Evolutionary conservation across 768 basidiomycete species (phyloP), one percentile per base, ranked within the genome.

Genomic region (Strobilomyces confusus): DNA sequence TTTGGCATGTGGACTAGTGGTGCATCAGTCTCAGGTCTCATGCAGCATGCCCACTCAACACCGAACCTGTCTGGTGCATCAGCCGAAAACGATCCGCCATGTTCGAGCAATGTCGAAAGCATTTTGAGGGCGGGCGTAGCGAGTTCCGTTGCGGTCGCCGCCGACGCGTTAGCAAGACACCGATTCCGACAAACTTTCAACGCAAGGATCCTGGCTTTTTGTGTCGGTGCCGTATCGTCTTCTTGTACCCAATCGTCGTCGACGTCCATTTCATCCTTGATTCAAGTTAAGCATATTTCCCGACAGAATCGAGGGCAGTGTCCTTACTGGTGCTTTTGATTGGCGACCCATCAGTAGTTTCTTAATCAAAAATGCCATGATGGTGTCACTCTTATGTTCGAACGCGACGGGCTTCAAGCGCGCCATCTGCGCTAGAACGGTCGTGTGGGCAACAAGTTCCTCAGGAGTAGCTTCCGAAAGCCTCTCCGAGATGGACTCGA

Each of bases 171-270:
- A 0, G 87, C 80, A 13, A 95, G 74, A 63, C 85, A 84, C 17
- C 93, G 84, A 67, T 93, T 85, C 23, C 90, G 79, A 65, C 85
- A 86, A 6, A 95, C 79, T 69, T 97, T 94, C 22, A 98, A 66
- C 2, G 84, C 79, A 9, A 86, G 70, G 4, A 97, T 65, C 64
- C 91, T 92, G 0, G 91, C 88, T 41, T 73, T 75, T 1, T 92
- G 77, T 4, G 77, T 73, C 2, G 76, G 72, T 0, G 81, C 64
- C 20, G 95, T 66, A 4, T 84, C 76, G 0, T 76, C 75, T 32
- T 93, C 86, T 30, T 85, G 80, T 11, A 81, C 72, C 94, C 94
- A 98, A 59, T 94, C 89, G 37, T 81, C 79, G 14, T 80, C 81
- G 5, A 65, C 60, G 17, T 82, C 78, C 77, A 82, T 83, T 23